These are phyloP conservation scores for Plasmopara viticola DNA, from an alignment of 352 stramenopile species.

Conservation along the genomic window DNA sequence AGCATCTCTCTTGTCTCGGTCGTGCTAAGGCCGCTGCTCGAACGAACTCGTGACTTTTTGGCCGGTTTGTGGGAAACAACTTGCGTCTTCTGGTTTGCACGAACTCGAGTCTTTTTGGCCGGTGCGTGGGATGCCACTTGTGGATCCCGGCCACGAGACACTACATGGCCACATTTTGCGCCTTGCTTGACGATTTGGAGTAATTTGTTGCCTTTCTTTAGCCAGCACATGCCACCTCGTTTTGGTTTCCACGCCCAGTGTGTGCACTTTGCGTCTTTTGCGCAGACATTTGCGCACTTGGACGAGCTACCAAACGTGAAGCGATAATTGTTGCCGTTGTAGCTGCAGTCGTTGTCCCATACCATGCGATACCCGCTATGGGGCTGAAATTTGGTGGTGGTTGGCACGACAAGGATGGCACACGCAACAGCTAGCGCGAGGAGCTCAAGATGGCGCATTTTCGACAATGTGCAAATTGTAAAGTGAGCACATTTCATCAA, in stretches of 20 bases:
- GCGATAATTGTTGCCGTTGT: constrained; percentile 27
- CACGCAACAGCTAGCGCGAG: too few relatives aligned
- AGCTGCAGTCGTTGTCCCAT: constrained; percentile 38
- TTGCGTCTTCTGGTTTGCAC: background rate
- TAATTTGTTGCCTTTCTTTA: constrained; percentile 25
- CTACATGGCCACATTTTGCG: constrained; percentile 33
- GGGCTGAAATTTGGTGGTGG: constrained; percentile 7
- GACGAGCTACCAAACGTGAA: constrained; percentile 19
- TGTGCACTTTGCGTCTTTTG: constrained; percentile 24
- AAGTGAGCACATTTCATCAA: too few relatives aligned
- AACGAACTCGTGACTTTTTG: constrained; percentile 3
- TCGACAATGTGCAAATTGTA: too few relatives aligned
- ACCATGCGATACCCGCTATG: constrained; percentile 27
- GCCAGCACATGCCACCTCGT: constrained; percentile 34
- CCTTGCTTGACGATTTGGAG: constrained; percentile 17
- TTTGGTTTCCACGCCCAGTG: constrained; percentile 38
- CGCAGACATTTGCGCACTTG: constrained; percentile 32
- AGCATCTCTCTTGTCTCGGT: constrained; percentile 40
- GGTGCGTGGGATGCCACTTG: background rate
- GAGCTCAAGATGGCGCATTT: too few relatives aligned
- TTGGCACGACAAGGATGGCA: too few relatives aligned
- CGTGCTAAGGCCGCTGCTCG: constrained; percentile 25
- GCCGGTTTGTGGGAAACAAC: background rate
- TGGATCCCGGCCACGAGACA: constrained; percentile 13
- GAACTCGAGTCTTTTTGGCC: constrained; percentile 1